These are phyloP conservation scores for Chlamydomonas reinhardtii DNA, from an alignment of 163 green algal species.

Conservation along the genomic window DNA sequence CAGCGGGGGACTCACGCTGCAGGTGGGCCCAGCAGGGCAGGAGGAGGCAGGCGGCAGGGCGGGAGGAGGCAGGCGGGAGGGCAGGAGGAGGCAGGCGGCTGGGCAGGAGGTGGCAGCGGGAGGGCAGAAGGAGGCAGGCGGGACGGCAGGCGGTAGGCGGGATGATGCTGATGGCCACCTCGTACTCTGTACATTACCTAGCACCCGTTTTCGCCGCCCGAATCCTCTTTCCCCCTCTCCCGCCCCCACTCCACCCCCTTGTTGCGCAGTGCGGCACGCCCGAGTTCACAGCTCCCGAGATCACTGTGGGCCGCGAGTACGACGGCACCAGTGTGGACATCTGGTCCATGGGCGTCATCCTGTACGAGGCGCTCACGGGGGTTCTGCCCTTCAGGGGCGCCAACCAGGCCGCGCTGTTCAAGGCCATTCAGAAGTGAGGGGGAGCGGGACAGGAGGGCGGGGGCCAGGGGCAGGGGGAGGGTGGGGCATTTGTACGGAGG, in stretches of 20 bases:
- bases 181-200: no score
- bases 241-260: not conserved
- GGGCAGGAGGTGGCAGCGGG: no score
- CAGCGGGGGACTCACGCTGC: conserved; percentile 57
- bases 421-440: conserved; percentile 56
- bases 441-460: not conserved
- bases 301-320: conserved; percentile 68
- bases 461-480: no score
- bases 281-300: conserved; percentile 85
- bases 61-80: no score
- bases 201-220: no score
- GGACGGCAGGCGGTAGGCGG: no score
- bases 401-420: conserved; percentile 55
- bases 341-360: conserved; percentile 74
- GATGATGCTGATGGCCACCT: no score
- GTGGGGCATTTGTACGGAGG: not conserved
- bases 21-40: not conserved
- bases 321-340: conserved; percentile 66
- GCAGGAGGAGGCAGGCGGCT: no score
- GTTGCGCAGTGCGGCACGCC: conserved; percentile 73
- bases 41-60: not conserved
- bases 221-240: not conserved
- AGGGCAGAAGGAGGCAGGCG: no score
- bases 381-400: conserved; percentile 65
- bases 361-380: conserved; percentile 69